phyloP scores from a whole-genome alignment of 2,329 filamentous ascomycete genomes.

The Colletotrichum trifolii region DNA sequence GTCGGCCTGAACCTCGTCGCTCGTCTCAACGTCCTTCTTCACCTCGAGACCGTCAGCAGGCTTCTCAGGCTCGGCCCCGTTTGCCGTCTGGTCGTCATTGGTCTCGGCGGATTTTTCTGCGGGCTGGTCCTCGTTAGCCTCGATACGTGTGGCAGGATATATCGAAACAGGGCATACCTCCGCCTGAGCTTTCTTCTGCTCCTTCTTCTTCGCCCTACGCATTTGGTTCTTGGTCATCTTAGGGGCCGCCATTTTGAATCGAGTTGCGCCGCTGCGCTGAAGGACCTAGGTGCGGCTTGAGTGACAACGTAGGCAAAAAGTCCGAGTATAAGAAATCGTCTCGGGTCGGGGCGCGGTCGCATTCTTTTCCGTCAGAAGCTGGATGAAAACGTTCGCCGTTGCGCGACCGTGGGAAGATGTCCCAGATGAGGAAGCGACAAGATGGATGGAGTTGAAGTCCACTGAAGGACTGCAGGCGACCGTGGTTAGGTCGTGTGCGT shows the following conservation, averaged over 20 bases:
- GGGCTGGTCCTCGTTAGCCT: slow-evolving; percentile 23
- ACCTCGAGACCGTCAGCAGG: slow-evolving; percentile 53
- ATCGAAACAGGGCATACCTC: slow-evolving; percentile 53
- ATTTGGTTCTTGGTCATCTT: slow-evolving; percentile 96
- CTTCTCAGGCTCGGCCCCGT: slow-evolving; percentile 40
- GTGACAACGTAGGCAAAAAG: slow-evolving; percentile 50
- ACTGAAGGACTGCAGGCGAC: slow-evolving; percentile 21
- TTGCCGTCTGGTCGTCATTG: slow-evolving; percentile 43
- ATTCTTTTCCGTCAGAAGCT: slow-evolving; percentile 26
- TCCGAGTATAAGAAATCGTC: slow-evolving; percentile 48
- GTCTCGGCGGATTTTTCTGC: slow-evolving; percentile 37
- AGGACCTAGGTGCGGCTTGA: slow-evolving; percentile 40
- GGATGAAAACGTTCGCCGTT: slow-evolving; percentile 1
- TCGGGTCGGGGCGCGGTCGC: slow-evolving; percentile 46
- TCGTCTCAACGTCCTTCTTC: slow-evolving; percentile 51
- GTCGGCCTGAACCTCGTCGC: slow-evolving; percentile 53
- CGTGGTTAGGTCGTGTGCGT: slow-evolving; percentile 9
- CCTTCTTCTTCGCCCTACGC: slow-evolving; percentile 93
- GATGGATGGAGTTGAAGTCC: slow-evolving; percentile 15
- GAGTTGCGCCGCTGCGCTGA: slow-evolving; percentile 30
- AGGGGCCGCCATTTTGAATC: slow-evolving; percentile 66
- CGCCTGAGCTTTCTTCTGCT: slow-evolving; percentile 77
- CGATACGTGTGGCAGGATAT: background rate
- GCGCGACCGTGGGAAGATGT: background rate
- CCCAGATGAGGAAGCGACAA: slow-evolving; percentile 6